Evolutionary conservation across 768 basidiomycete genomes (phyloP).

Genomic region (Cubamyces sp.): DNA sequence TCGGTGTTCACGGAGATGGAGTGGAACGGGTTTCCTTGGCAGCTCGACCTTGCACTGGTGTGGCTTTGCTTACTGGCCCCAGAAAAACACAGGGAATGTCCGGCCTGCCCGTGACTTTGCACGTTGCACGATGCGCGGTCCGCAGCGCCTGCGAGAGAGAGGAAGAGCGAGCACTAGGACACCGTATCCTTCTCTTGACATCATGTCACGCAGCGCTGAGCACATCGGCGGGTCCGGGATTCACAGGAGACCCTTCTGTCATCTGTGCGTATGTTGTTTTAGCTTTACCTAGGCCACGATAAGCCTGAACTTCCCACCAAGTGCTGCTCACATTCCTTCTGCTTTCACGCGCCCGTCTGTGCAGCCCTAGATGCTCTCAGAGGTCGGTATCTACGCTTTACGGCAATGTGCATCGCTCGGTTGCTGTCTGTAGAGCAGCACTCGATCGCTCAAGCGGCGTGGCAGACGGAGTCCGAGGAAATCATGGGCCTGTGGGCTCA

Average conservation of each 20-base stretch:
- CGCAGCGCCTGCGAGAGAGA: background rate
- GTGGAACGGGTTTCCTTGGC: slow-evolving; percentile 11
- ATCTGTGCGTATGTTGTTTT: background rate
- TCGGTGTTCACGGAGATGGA: slow-evolving; percentile 19
- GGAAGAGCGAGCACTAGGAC: too few relatives aligned
- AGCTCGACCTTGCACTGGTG: slow-evolving; percentile 1
- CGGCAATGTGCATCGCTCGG: slow-evolving; percentile 1
- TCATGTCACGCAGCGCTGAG: background rate
- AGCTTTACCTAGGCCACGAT: slow-evolving; percentile 4
- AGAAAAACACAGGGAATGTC: background rate
- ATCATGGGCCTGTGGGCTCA: background rate
- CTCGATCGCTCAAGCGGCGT: background rate
- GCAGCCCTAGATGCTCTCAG: background rate
- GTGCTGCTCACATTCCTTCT: slow-evolving; percentile 1
- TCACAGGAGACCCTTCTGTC: slow-evolving; percentile 8
- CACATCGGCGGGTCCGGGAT: background rate
- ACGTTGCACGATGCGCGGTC: background rate
- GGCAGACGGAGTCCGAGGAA: background rate
- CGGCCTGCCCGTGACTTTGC: slow-evolving; percentile 5
- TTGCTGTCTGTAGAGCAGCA: background rate
- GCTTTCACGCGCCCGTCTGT: background rate
- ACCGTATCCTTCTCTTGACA: slow-evolving; percentile 1
- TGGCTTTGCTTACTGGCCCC: background rate
- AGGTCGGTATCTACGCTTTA: slow-evolving; percentile 15
- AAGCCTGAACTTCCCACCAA: slow-evolving; percentile 5